Conservation (phyloP, 2,329 filamentous ascomycete species). For the Cephalotrichum gorgonifer region DNA sequence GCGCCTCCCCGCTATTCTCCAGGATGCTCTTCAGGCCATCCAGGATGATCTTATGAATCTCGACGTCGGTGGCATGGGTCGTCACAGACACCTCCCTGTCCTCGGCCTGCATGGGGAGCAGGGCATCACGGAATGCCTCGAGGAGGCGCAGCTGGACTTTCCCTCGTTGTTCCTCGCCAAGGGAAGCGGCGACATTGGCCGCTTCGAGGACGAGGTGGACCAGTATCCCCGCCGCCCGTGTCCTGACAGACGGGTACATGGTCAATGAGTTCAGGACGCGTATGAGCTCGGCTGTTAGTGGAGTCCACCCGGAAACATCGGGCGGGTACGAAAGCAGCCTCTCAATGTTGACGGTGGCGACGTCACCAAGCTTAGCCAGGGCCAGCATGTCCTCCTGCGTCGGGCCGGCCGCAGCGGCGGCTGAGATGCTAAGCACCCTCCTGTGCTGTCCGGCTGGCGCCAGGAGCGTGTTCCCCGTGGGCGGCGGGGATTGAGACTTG, state of each 20-base stretch:
- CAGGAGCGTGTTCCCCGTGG: constrained; percentile 19
- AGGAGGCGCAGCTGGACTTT: constrained; percentile 65
- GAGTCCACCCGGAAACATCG: constrained; percentile 64
- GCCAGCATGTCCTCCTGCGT: constrained; percentile 58
- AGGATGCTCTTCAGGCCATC: constrained; percentile 74
- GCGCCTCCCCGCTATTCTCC: constrained; percentile 77
- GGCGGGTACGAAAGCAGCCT: constrained; percentile 60
- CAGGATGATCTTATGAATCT: constrained; percentile 70
- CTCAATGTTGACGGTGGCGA: constrained; percentile 64
- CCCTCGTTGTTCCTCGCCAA: constrained; percentile 40
- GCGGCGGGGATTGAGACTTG: constrained; percentile 8
- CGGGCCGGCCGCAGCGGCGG: constrained; percentile 32
- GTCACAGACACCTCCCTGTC: constrained; percentile 44
- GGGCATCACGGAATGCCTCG: constrained; percentile 51
- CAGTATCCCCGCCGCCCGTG: constrained; percentile 54
- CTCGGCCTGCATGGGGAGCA: constrained; percentile 45
- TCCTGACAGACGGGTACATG: constrained; percentile 41
- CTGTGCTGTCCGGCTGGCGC: constrained; percentile 29
- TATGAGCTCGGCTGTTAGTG: constrained; percentile 48
- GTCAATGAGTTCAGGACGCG: constrained; percentile 34
- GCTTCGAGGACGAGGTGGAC: constrained; percentile 47
- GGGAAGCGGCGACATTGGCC: constrained; percentile 41
- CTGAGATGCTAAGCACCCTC: constrained; percentile 36
- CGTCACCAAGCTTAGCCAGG: constrained; percentile 61
- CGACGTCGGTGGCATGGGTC: constrained; percentile 55